Evolutionary conservation across 164 flowering plant genomes (phyloP), one percentile per base, ranked within the genome.

Genomic region (Vitis rotundifolia): DNA sequence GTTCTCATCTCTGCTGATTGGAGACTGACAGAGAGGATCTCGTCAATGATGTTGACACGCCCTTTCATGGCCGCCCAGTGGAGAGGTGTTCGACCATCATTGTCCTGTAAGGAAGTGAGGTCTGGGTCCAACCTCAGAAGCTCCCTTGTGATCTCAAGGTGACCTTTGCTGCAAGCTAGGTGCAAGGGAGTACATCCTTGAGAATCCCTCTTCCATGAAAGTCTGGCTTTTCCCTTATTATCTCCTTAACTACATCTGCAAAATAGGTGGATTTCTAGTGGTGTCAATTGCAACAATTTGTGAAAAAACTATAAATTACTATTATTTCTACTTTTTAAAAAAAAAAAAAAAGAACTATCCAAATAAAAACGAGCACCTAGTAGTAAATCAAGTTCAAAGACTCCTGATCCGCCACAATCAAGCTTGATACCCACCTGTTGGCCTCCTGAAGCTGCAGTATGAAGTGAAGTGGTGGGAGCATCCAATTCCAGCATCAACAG

Each of bases 31-130:
- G 22, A 22, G 44, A 31, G 44, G 44, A 31, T 31, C 44, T 31
- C 22, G 18, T 83, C 80, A 2, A 87, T 73, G 61, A 87, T 78
- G 61, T 56, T 64, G 8, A 84, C 75, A 22, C 80, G 68, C 2
- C 93, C 93, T 73, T 82, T 85, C 59, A 79, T 79, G 2, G 87
- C 89, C 0, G 89, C 89, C 62, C 73, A 73, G 59, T 89, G 93
- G 3, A 86, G 80, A 0, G 89, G 88, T 0, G 86, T 84, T 29
- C 86, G 78, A 9, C 89, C 91, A 2, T 80, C 75, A 11, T 60
- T 60, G 67, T 89, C 93, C 59, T 73, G 83, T 8, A 78, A 49
- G 44, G 61, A 53, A 60, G 76, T 71, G 37, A 87, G 80, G 49
- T 84, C 88, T 3, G 79, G 50, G 22, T 86, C 86, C n/a, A 80